phyloP scores from a whole-genome alignment of 352 stramenopile species.

The Phytophthora tentaculata region DNA sequence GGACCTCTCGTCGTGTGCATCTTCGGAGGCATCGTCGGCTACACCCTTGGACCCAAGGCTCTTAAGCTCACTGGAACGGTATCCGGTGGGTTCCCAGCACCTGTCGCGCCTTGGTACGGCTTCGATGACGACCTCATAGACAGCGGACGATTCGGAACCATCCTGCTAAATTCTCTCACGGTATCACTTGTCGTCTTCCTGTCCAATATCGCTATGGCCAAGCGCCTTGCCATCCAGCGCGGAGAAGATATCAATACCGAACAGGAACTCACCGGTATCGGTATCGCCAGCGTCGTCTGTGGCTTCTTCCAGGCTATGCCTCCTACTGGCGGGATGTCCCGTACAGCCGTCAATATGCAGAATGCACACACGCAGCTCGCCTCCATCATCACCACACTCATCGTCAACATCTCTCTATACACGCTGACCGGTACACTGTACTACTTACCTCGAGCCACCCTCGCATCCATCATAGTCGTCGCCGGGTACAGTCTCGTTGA shows the following conservation, averaged over 20 bases:
- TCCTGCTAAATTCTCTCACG: constrained; percentile 64
- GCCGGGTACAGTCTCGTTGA: constrained; percentile 89
- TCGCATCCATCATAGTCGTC: constrained; percentile 91
- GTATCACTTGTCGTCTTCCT: constrained; percentile 89
- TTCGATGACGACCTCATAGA: constrained; percentile 50
- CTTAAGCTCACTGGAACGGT: constrained; percentile 78
- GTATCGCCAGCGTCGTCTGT: constrained; percentile 82
- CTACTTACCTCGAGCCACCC: constrained; percentile 77
- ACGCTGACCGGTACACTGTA: constrained; percentile 86
- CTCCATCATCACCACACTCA: constrained; percentile 76
- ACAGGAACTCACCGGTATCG: constrained; percentile 90
- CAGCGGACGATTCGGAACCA: constrained; percentile 44
- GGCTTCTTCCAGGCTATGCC: constrained; percentile 88
- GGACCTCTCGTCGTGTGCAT: constrained; percentile 80
- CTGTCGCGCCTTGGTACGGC: constrained; percentile 53
- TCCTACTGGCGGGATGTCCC: constrained; percentile 82
- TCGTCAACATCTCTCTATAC: constrained; percentile 87
- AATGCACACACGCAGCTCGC: constrained; percentile 84
- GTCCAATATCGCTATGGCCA: constrained; percentile 89
- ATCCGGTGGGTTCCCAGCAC: constrained; percentile 63
- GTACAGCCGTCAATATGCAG: constrained; percentile 91
- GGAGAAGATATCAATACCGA: constrained; percentile 70
- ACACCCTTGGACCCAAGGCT: constrained; percentile 54
- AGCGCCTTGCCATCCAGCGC: constrained; percentile 76
- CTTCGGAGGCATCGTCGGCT: constrained; percentile 58